Evolutionary conservation across 805 yeast species (phyloP).

Genomic region (Lipomyces yamanashiensis): DNA sequence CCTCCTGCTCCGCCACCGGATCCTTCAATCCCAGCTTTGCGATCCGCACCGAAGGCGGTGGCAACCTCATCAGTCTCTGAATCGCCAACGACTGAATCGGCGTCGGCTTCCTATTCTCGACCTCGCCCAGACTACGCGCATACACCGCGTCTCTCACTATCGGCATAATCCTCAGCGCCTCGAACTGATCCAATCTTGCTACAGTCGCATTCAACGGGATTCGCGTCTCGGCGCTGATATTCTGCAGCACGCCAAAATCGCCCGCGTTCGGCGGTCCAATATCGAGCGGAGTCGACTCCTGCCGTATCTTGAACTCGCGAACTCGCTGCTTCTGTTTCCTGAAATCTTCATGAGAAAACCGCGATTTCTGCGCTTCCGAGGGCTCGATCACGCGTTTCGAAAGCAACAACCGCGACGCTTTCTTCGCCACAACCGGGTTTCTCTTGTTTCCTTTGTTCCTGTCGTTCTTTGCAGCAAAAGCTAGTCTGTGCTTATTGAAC

Average conservation of each 20-base stretch:
- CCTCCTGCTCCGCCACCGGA: constrained; percentile 8
- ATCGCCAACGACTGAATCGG: constrained; percentile 84
- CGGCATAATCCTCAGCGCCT: constrained; percentile 69
- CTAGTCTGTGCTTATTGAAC: no score
- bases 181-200: constrained; percentile 63
- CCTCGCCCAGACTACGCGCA: constrained; percentile 51
- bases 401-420: constrained; percentile 9
- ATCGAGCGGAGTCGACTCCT: constrained; percentile 17
- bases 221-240: constrained; percentile 41
- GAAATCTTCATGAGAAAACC: constrained; percentile 30
- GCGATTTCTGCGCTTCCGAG: constrained; percentile 15
- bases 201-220: constrained; percentile 47
- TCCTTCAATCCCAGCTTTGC: constrained; percentile 9
- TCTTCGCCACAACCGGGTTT: not conserved
- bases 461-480: no score
- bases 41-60: constrained; percentile 22
- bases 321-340: constrained; percentile 22
- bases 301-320: constrained; percentile 21
- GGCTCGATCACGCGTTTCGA: constrained; percentile 21
- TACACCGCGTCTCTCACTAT: constrained; percentile 65
- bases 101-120: constrained; percentile 56
- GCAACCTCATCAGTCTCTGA: constrained; percentile 42
- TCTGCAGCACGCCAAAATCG: constrained; percentile 41
- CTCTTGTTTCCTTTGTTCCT: not conserved
- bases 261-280: constrained; percentile 44